phyloP scores from a whole-genome alignment of 2,329 filamentous ascomycete genomes.

The Aureobasidium sp. region DNA sequence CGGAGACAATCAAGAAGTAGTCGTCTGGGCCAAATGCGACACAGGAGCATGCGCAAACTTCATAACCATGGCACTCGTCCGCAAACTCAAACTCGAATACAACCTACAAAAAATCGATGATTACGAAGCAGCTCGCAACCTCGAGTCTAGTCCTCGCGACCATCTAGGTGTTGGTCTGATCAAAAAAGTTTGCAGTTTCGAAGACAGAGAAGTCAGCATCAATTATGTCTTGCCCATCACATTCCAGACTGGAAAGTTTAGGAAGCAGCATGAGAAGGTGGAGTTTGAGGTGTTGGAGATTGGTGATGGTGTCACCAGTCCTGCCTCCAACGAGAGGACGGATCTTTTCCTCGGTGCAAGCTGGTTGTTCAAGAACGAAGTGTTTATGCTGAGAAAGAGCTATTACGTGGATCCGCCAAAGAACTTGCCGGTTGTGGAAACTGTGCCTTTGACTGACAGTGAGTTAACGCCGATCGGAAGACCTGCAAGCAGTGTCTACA shows the following conservation, averaged over 20 bases:
- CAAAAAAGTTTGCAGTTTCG: conserved; percentile 10
- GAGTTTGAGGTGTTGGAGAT: conserved; percentile 36
- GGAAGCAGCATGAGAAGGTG: conserved; percentile 57
- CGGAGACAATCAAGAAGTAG: conserved; percentile 17
- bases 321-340: conserved; percentile 6
- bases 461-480: conserved; percentile 11
- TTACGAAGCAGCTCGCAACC: background rate
- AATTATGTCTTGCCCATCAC: background rate
- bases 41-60: conserved; percentile 21
- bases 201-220: conserved; percentile 2
- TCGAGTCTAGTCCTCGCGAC: background rate
- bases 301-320: conserved; percentile 2
- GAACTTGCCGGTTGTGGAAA: conserved; percentile 1
- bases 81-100: conserved; percentile 10
- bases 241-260: conserved; percentile 45
- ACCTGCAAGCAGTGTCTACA: background rate
- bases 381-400: conserved; percentile 13
- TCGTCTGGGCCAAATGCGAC: conserved; percentile 22
- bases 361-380: conserved; percentile 12
- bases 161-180: conserved; percentile 6
- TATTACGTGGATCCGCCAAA: conserved; percentile 12
- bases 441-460: background rate
- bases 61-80: conserved; percentile 17
- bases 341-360: conserved; percentile 10
- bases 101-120: background rate